Conservation (phyloP, 257 asterid species). For the Scutellaria galericulata region DNA sequence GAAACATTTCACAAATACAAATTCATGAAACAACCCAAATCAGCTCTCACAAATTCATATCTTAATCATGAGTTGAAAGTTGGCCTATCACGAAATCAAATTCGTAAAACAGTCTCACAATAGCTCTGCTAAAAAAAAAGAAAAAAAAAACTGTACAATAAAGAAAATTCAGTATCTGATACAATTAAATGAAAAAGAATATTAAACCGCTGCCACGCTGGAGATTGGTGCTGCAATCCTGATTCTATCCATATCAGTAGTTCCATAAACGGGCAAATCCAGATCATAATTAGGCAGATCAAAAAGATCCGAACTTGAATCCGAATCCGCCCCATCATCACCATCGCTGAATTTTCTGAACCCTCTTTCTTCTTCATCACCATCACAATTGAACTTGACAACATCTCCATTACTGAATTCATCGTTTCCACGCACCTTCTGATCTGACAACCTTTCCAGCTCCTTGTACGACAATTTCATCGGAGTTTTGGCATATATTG, state of each 20-base stretch:
- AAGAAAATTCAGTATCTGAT: neutral
- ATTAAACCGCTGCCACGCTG: neutral
- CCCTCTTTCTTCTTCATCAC: conserved; percentile 31
- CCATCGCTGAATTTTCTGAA: conserved; percentile 45
- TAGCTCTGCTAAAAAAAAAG: neutral
- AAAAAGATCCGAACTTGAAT: conserved; percentile 89
- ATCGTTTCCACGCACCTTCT: conserved; percentile 32
- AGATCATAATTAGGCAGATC: conserved; percentile 73
- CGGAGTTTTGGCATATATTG: conserved; percentile 48
- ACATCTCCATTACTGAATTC: conserved; percentile 31
- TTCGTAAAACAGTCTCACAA: no score
- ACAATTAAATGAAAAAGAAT: neutral
- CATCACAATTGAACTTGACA: conserved; percentile 37
- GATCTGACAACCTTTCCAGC: conserved; percentile 37
- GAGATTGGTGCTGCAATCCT: conserved; percentile 36
- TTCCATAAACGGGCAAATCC: conserved; percentile 56
- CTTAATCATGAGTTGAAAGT: no score
- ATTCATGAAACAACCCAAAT: no score
- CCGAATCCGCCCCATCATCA: conserved; percentile 72
- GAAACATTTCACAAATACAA: no score
- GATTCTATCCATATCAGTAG: conserved; percentile 49
- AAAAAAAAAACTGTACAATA: conserved; percentile 8
- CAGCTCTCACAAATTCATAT: no score
- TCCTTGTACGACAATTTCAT: conserved; percentile 51
- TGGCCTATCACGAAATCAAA: no score